Evolutionary conservation across 1,284 basidiomycete genomes (phyloP).

Genomic region (Pholiota adiposa): DNA sequence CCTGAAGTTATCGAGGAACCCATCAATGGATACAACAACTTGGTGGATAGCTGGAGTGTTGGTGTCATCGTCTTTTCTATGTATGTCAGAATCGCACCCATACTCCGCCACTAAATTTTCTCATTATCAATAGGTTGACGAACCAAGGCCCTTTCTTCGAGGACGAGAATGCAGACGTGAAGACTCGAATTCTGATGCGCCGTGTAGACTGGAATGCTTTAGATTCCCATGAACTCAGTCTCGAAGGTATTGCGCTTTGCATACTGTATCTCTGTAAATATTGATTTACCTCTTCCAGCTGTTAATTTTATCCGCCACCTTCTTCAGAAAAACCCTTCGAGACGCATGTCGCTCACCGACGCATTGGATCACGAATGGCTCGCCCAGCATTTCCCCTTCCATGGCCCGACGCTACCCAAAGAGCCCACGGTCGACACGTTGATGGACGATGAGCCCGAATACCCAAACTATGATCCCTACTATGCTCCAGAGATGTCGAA

Average conservation of each 20-base stretch:
- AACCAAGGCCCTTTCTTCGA: constrained; percentile 75
- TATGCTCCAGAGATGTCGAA: neutral
- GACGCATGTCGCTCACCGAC: constrained; percentile 37
- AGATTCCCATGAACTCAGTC: constrained; percentile 26
- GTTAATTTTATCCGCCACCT: constrained; percentile 41
- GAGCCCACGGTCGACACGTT: constrained; percentile 25
- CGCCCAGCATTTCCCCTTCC: constrained; percentile 33
- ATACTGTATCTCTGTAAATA: neutral
- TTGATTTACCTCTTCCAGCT: constrained; percentile 22
- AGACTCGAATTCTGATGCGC: constrained; percentile 57
- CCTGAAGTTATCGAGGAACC: constrained; percentile 82
- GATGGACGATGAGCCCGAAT: constrained; percentile 34
- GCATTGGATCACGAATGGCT: constrained; percentile 47
- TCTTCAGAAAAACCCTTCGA: constrained; percentile 36
- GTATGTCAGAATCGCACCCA: constrained; percentile 43
- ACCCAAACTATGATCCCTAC: neutral
- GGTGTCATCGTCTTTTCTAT: constrained; percentile 91
- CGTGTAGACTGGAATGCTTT: constrained; percentile 66
- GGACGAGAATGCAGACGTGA: constrained; percentile 60
- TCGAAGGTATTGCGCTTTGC: constrained; percentile 29
- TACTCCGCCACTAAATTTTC: constrained; percentile 10
- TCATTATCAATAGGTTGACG: constrained; percentile 57
- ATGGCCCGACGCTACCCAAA: constrained; percentile 19
- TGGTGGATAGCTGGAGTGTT: constrained; percentile 93
- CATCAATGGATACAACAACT: constrained; percentile 76